Base-by-base conservation (phyloP, 2,329 filamentous ascomycete genomes). In the Thermothelomyces thermophilus region DNA sequence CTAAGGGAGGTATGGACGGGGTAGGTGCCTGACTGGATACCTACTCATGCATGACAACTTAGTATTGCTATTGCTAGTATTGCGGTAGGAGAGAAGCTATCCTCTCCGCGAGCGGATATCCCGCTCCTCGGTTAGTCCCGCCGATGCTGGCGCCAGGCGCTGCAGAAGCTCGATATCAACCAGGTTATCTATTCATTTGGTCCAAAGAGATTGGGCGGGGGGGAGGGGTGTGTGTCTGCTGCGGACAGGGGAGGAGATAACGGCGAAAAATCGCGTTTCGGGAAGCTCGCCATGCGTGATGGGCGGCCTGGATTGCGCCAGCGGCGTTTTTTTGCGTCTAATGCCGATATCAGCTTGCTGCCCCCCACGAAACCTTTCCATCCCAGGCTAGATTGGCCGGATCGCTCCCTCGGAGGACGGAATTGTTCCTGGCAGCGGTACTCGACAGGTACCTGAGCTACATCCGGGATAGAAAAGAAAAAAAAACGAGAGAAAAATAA, bases 341-440 rank as follows among this genome's bases (percentile, higher is more conserved):
- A 26, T 26, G 24, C 11, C 17, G 17, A 20, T 28, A 10, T 20
- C n/a, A n/a, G 31, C 19, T 19, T 19, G 14, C 33, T 9, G 19
- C 6, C 34, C 48, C 41, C 48, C 48, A 51, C 42, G 24, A 36
- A 33, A 44, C 45, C 41, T 54, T 46, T 48, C 52, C 19, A 26
- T 45, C 24, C 45, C 34, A 13, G 48, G 44, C 41, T 51, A 54
- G 52, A 48, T 22, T 37, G 35, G n/a, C 30, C 52, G 41, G 41
- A 24, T 51, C 37, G 48, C n/a, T 54, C 5, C 20, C 13, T 13
- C 20, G 47, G 11, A 34, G 17, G 31, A 36, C 34, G 20, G 43
- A 41, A n/a, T 35, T 35, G 36, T 36, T 33, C 39, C 11, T 11
- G 16, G 6, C 6, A 40, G 44, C 6, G 44, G 44, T 51, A 48